Evolutionary conservation across 768 basidiomycete species (phyloP).

Genomic region (Trametes cinnabarina): DNA sequence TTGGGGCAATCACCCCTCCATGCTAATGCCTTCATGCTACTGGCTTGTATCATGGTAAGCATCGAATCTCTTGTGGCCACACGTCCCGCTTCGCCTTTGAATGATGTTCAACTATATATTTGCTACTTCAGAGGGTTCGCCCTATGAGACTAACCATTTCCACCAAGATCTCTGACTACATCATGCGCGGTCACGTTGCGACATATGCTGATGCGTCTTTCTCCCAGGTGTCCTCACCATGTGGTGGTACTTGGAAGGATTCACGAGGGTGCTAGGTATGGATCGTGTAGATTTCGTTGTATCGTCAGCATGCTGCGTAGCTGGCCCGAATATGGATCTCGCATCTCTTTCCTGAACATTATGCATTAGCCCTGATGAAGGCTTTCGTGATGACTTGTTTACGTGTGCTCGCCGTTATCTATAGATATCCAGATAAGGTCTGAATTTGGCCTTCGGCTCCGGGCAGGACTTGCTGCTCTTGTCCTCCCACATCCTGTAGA

Average conservation of each 20-base stretch:
- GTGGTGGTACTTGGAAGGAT: no score
- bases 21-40: no score
- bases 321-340: neutral
- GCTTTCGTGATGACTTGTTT: no score
- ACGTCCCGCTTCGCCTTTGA: neutral
- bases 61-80: neutral
- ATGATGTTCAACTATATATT: conserved; percentile 57
- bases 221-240: no score
- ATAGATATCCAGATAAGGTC: neutral
- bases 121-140: conserved; percentile 84
- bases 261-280: no score
- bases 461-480: no score
- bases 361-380: no score
- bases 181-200: conserved; percentile 5
- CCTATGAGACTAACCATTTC: conserved; percentile 74
- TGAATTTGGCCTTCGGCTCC: no score
- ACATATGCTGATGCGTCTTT: conserved; percentile 1
- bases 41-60: no score
- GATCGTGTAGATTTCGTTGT: neutral
- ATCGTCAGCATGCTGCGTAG: neutral
- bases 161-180: conserved; percentile 83
- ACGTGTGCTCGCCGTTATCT: neutral
- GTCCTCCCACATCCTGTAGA: no score
- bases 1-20: no score
- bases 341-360: neutral